Evolutionary conservation across 2,329 filamentous ascomycete species (phyloP), one percentile per base, ranked within the genome.

Genomic region (Xylariaceae sp.): DNA sequence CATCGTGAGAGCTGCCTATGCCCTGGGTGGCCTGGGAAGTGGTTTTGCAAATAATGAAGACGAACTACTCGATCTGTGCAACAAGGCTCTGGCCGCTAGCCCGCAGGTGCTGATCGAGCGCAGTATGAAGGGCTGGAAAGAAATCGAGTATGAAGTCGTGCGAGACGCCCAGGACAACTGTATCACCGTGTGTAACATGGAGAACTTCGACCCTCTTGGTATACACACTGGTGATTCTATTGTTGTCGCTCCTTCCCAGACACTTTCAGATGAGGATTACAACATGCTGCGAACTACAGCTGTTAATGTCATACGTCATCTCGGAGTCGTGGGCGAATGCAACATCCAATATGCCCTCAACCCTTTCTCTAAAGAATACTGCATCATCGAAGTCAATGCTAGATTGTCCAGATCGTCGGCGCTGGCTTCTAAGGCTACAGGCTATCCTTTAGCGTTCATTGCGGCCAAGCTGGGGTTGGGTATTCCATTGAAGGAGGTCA

Each of bases 51-150:
- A 96, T 56, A 83, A 97, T 63, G 83, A 94, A 54, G 66, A 78
- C 2, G 82, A 98, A 64, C 74, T 97, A 33, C 70, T 86, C 26
- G 87, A 91, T 2, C 84, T 97, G 34, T 97, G 93, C 75, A 84
- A 87, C 65, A 95, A 95, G 68, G 91, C 93, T 6, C 89, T 98
- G 53, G 90, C 93, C 19, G 90, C 87, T 53, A 95, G 89, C 61
- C 93, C 93, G 8, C 93, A 98, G 64, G 88, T 98, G 7, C 78
- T 98, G 41, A 94, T 98, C 56, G 93, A 98, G 72, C 83, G 87
- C 64, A 95, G 89, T 71, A 97, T 98, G 91, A 97, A 97, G 73
- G 93, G 93, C 45, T 98, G 93, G 93, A 98, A 98, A 68, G 93
- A 98, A 68, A 94, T 97, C 49, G 93, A 98, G 66, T 98, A 97